Conservation (phyloP, 2,329 filamentous ascomycete species). For the Nigrospora oryzae region DNA sequence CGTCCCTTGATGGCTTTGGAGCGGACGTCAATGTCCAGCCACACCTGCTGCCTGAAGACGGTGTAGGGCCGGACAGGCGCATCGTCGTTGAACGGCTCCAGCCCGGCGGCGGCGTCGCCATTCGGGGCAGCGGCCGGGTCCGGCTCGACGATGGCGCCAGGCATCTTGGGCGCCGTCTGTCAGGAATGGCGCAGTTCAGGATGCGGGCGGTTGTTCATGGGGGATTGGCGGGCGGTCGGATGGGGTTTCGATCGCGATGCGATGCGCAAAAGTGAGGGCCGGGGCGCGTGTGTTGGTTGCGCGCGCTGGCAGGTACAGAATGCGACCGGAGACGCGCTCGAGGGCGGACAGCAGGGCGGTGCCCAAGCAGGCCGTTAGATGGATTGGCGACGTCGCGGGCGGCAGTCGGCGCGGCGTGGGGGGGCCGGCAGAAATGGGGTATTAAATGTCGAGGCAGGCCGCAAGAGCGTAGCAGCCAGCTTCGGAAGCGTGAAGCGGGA, state of each 20-base stretch:
- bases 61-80: constrained; percentile 30
- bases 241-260: not conserved
- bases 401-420: too few species aligned
- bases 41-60: constrained; percentile 77
- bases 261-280: too few species aligned
- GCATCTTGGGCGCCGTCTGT: constrained; percentile 15
- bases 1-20: constrained; percentile 66
- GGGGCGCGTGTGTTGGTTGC: too few species aligned
- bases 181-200: not conserved
- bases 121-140: constrained; percentile 11
- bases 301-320: too few species aligned
- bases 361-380: too few species aligned
- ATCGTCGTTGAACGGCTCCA: constrained; percentile 21
- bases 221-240: not conserved
- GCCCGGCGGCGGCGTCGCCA: constrained; percentile 12
- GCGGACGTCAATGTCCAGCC: constrained; percentile 81
- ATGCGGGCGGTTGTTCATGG: not conserved
- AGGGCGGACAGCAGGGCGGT: too few species aligned
- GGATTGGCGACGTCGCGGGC: too few species aligned
- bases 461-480: too few species aligned
- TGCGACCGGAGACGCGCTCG: too few species aligned
- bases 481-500: too few species aligned
- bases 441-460: too few species aligned
- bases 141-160: constrained; percentile 17
- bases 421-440: too few species aligned